Conservation (phyloP, 331 rosid species). For the Quercus tomentella region DNA sequence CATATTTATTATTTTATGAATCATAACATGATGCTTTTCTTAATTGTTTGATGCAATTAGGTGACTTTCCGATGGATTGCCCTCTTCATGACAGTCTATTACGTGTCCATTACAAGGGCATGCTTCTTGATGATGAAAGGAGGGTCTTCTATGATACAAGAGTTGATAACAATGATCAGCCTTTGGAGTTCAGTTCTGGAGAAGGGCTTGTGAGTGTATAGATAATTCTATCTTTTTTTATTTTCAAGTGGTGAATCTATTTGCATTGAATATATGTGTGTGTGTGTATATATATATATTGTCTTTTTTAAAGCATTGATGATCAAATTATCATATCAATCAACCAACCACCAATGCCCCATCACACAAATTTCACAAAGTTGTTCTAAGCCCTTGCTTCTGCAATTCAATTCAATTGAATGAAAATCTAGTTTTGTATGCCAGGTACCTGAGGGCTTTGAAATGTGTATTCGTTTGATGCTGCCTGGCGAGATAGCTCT, state of each 20-base stretch:
- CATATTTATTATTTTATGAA: background rate
- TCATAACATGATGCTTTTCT: constrained; percentile 8
- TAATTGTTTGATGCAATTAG: constrained; percentile 45
- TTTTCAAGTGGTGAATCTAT: too few relatives aligned
- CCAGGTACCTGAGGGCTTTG: constrained; percentile 96
- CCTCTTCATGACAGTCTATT: constrained; percentile 96
- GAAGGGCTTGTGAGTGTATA: constrained; percentile 90
- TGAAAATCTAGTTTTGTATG: background rate
- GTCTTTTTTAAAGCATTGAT: background rate
- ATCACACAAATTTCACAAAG: background rate
- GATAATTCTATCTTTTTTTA: background rate
- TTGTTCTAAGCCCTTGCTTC: background rate
- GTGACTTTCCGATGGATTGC: constrained; percentile 99
- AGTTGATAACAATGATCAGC: constrained; percentile 78
- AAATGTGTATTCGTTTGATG: constrained; percentile 94
- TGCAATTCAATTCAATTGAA: background rate
- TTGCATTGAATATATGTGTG: too few relatives aligned
- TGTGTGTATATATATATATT: too few relatives aligned
- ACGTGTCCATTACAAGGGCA: constrained; percentile 87
- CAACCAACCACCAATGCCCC: background rate
- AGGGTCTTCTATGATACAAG: constrained; percentile 75
- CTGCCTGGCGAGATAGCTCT: constrained; percentile 92
- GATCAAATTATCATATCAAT: background rate
- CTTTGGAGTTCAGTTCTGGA: constrained; percentile 91
- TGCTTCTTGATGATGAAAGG: constrained; percentile 62